These are phyloP conservation scores for Thalassiosira profunda DNA, from an alignment of 108 stramenopile genomes.

Conservation along the genomic window DNA sequence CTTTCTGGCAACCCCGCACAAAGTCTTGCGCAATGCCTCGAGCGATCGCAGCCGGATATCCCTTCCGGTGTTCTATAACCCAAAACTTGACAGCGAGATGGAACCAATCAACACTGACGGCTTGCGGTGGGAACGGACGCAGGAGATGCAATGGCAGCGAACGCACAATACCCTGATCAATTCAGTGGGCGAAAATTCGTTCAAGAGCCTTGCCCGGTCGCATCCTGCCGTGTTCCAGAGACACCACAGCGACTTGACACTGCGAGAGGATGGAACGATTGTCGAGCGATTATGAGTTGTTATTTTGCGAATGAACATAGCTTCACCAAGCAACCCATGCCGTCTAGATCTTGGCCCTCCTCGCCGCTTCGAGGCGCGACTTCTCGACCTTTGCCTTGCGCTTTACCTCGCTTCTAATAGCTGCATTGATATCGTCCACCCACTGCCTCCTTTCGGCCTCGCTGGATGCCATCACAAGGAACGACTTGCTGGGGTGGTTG, in stretches of 20 bases:
- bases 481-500: constrained; percentile 93
- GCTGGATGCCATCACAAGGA: constrained; percentile 73
- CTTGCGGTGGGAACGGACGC: constrained; percentile 22
- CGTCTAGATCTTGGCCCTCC: neutral
- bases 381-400: constrained; percentile 46
- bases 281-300: neutral
- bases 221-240: constrained; percentile 56
- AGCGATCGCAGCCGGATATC: constrained; percentile 41
- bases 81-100: constrained; percentile 56
- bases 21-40: constrained; percentile 48
- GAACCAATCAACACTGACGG: constrained; percentile 38
- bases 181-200: constrained; percentile 71
- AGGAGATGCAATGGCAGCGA: constrained; percentile 50
- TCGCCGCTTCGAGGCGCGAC: constrained; percentile 18
- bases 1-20: constrained; percentile 74
- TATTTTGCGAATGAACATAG: neutral
- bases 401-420: constrained; percentile 45
- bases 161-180: constrained; percentile 46
- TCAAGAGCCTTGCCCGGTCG: constrained; percentile 77
- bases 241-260: constrained; percentile 62
- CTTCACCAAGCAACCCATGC: neutral
- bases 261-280: constrained; percentile 47
- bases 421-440: constrained; percentile 59
- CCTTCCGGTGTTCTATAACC: constrained; percentile 74
- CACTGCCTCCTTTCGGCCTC: constrained; percentile 59